These are phyloP conservation scores for Cardamine resedifolia DNA, from an alignment of 345 rosid species.

Conservation along the genomic window DNA sequence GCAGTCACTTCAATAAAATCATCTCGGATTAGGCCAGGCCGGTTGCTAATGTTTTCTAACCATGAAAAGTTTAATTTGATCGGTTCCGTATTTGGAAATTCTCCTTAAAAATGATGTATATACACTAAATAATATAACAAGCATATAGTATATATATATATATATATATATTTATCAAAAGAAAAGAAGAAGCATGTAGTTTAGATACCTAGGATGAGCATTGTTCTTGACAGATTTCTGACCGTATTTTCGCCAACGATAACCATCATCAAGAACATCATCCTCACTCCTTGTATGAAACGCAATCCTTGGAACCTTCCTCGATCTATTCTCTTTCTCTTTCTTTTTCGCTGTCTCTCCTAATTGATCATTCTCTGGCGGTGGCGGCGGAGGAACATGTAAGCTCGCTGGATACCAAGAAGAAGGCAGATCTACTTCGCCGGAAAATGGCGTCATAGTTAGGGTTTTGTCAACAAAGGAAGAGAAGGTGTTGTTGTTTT, in stretches of 20 bases:
- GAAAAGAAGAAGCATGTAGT: background rate
- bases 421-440: background rate
- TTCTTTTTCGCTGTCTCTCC: constrained; percentile 15
- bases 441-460: constrained; percentile 23
- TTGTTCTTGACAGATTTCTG: constrained; percentile 49
- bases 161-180: background rate
- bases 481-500: constrained; percentile 15
- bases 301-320: constrained; percentile 37
- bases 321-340: constrained; percentile 30
- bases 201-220: constrained; percentile 40
- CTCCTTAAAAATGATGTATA: background rate
- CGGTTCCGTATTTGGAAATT: constrained; percentile 7
- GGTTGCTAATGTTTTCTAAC: constrained; percentile 25
- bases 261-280: constrained; percentile 58
- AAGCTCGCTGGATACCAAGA: constrained; percentile 28
- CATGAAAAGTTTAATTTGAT: background rate
- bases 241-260: constrained; percentile 53
- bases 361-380: constrained; percentile 3
- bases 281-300: constrained; percentile 49
- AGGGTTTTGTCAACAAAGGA: constrained; percentile 32
- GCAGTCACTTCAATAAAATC: background rate
- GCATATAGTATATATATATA: background rate
- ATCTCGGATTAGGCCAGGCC: background rate
- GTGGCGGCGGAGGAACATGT: background rate
- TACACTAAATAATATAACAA: background rate